phyloP scores from a whole-genome alignment of 1,284 basidiomycete species.

The Kwoniella shivajii region DNA sequence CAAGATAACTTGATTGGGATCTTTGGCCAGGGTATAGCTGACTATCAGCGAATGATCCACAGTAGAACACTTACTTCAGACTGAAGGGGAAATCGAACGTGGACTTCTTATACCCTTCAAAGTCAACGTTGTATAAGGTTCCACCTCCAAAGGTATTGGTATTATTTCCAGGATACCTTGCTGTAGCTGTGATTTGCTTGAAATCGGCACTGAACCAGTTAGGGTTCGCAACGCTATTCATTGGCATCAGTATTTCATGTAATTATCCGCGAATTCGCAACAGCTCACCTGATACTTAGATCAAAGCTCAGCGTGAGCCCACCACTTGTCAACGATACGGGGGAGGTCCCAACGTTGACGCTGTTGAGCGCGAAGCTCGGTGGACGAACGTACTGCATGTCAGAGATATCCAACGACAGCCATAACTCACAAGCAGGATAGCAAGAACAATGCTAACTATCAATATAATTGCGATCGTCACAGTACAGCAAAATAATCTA shows the following conservation, averaged over 20 bases:
- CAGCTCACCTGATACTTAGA: slow-evolving; percentile 67
- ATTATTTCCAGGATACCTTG: slow-evolving; percentile 73
- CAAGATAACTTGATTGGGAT: slow-evolving; percentile 66
- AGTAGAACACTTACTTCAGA: slow-evolving; percentile 56
- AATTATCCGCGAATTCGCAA: background rate
- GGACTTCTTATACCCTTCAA: slow-evolving; percentile 66
- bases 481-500: slow-evolving; percentile 55
- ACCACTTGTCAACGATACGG: slow-evolving; percentile 35
- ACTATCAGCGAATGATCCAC: background rate
- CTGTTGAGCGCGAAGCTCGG: slow-evolving; percentile 69
- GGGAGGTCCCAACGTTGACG: slow-evolving; percentile 56
- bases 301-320: slow-evolving; percentile 67
- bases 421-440: slow-evolving; percentile 65
- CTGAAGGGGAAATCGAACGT: slow-evolving; percentile 80
- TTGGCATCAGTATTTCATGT: background rate
- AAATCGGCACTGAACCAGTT: slow-evolving; percentile 80
- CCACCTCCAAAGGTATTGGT: slow-evolving; percentile 69
- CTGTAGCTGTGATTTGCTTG: slow-evolving; percentile 67
- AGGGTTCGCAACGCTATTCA: slow-evolving; percentile 72
- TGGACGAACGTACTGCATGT: slow-evolving; percentile 71
- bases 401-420: background rate
- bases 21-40: slow-evolving; percentile 64
- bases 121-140: slow-evolving; percentile 63
- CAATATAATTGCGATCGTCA: slow-evolving; percentile 55
- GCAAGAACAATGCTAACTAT: slow-evolving; percentile 70